Conservation (phyloP, 2,329 filamentous ascomycete genomes). For the Beauveria pseudobassiana region DNA sequence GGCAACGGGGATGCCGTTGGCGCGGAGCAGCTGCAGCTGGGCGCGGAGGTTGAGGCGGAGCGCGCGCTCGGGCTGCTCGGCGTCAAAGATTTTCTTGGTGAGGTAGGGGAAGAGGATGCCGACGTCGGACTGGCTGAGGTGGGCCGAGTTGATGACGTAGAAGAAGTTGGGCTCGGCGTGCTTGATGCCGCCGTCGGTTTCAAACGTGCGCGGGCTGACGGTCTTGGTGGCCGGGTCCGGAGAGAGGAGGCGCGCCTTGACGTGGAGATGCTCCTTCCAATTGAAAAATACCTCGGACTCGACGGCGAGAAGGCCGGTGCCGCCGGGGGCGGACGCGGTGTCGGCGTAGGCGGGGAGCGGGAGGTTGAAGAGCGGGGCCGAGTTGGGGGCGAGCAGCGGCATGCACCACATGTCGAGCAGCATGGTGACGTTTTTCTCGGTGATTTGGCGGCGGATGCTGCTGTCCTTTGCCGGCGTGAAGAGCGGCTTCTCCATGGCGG, state of each 20-base stretch:
- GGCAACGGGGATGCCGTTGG: constrained; percentile 40
- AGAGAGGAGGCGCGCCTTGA: constrained; percentile 59
- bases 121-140: constrained; percentile 78
- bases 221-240: constrained; percentile 39
- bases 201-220: constrained; percentile 34
- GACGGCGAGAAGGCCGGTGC: constrained; percentile 58
- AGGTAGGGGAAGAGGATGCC: constrained; percentile 73
- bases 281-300: constrained; percentile 73
- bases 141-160: constrained; percentile 66
- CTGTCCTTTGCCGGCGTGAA: constrained; percentile 52
- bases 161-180: constrained; percentile 59
- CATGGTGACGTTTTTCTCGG: constrained; percentile 55
- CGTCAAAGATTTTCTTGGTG: constrained; percentile 49
- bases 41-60: constrained; percentile 53
- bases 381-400: constrained; percentile 57
- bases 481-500: constrained; percentile 46
- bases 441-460: constrained; percentile 57
- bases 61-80: constrained; percentile 50
- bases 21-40: constrained; percentile 47
- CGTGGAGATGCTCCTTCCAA: constrained; percentile 65
- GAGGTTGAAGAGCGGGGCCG: constrained; percentile 59
- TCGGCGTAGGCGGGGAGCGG: constrained; percentile 62
- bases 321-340: constrained; percentile 40
- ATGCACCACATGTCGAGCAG: constrained; percentile 78
- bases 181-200: constrained; percentile 34